These are phyloP conservation scores for Leccinum pellstonianum DNA, from an alignment of 768 basidiomycete genomes.

Conservation along the genomic window DNA sequence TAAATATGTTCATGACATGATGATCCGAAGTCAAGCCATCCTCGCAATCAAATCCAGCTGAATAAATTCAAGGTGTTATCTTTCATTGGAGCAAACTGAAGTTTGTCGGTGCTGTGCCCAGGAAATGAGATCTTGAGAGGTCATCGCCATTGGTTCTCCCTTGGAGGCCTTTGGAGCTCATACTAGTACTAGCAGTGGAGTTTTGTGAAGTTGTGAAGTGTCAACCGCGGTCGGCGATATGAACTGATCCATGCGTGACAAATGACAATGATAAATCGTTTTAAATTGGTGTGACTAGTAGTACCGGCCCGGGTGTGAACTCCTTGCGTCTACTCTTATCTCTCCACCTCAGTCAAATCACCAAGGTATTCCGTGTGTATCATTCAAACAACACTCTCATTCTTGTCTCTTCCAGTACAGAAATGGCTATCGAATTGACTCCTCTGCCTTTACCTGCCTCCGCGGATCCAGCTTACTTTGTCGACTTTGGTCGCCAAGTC, in stretches of 20 bases:
- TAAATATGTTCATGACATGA: background rate
- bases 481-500: constrained; percentile 75
- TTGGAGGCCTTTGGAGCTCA: background rate
- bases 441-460: constrained; percentile 73
- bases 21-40: no score
- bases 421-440: constrained; percentile 65
- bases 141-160: constrained; percentile 6
- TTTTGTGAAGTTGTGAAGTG: background rate
- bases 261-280: no score
- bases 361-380: background rate
- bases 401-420: background rate
- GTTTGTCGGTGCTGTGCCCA: background rate
- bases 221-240: background rate
- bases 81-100: background rate
- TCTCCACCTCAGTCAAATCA: background rate
- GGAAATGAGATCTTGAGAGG: background rate
- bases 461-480: constrained; percentile 65
- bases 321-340: constrained; percentile 6
- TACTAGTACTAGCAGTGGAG: background rate
- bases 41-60: no score
- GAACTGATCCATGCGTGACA: background rate
- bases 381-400: background rate
- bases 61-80: no score
- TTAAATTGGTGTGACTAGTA: no score
- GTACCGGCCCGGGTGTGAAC: background rate